Conservation (phyloP, 805 yeast genomes). For the Myxozyma melibiosi region DNA sequence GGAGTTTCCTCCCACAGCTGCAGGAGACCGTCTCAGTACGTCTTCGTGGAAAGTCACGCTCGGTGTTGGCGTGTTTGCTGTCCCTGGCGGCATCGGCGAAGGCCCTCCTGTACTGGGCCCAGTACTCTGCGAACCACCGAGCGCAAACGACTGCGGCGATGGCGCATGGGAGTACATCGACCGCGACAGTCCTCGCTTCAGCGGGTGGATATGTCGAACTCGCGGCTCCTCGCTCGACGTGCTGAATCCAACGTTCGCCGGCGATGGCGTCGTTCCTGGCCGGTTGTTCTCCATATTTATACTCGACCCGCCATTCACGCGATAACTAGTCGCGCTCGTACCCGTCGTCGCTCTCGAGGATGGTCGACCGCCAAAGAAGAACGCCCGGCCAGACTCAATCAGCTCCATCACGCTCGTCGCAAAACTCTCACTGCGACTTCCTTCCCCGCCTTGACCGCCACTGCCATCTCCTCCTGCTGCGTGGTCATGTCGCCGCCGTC, state of each 20-base stretch:
- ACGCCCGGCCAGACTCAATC: slow-evolving; percentile 12
- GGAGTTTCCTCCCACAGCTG: neutral
- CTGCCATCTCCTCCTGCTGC: neutral
- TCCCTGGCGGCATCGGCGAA: neutral
- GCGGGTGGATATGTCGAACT: slow-evolving; percentile 26
- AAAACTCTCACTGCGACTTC: neutral
- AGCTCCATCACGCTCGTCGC: slow-evolving; percentile 8
- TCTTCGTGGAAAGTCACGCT: slow-evolving; percentile 28
- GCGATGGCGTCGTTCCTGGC: neutral
- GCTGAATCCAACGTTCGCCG: neutral
- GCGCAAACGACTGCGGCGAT: slow-evolving; percentile 22
- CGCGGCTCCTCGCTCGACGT: slow-evolving; percentile 15
- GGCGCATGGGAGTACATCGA: slow-evolving; percentile 21
- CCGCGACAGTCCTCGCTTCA: slow-evolving; percentile 29
- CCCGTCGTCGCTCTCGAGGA: slow-evolving; percentile 29
- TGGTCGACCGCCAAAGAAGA: slow-evolving; percentile 21
- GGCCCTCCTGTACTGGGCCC: neutral
- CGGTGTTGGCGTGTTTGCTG: slow-evolving; percentile 20
- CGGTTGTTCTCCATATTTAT: slow-evolving; percentile 10
- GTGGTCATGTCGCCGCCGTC: neutral
- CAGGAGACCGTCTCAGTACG: slow-evolving; percentile 13
- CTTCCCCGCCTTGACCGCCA: neutral
- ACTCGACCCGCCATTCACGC: slow-evolving; percentile 18
- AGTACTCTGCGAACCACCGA: neutral
- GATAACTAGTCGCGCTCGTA: slow-evolving; percentile 30